Evolutionary conservation across 2,329 filamentous ascomycete genomes (phyloP), one percentile per base, ranked within the genome.

Genomic region (Penicillium sp.): DNA sequence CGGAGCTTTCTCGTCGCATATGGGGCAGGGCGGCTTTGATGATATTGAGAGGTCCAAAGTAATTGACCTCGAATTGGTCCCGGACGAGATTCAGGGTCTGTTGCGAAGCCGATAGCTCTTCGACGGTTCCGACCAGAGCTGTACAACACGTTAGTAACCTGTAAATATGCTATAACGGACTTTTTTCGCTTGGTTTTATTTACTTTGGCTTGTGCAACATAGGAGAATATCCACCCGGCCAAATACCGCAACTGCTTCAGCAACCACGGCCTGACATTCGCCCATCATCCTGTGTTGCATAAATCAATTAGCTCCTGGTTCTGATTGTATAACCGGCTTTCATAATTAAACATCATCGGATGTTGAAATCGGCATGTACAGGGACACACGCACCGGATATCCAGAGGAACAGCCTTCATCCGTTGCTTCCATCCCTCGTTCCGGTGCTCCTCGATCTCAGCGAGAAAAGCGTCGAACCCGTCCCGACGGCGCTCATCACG

Each of bases 31-130:
- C 81, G 13, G 92, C 89, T 70, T 94, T 95, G 76, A 97, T 95
- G 68, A 95, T 90, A 73, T 97, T 97, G 70, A 97, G 87, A 51
- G 95, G 91, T 0, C 90, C 90, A 71, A 97, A 97, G 78, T 95
- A 97, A 64, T 95, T 90, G 57, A 85, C 86, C 71, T 97, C 92
- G 69, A 97, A 96, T 69, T 96, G 92, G 65, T 95, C 89, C 55
- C 89, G 84, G 31, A 95, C 87, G 16, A 96, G 81, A 52, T 87
- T 90, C 61, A 87, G 81, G 1, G 90, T 91, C 39, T 85, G 81
- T 4, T 81, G 80, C 22, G 81, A 86, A 27, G 89, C 87, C 0
- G 87, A 86, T 24, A 96, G 78, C 71, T 99, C 94, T 73, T 97
- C 94, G 7, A 97, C 88, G 0, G 90, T 89, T 36, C 92, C 94